Conservation (phyloP, 768 basidiomycete species). For the Butyriboletus loyo region DNA sequence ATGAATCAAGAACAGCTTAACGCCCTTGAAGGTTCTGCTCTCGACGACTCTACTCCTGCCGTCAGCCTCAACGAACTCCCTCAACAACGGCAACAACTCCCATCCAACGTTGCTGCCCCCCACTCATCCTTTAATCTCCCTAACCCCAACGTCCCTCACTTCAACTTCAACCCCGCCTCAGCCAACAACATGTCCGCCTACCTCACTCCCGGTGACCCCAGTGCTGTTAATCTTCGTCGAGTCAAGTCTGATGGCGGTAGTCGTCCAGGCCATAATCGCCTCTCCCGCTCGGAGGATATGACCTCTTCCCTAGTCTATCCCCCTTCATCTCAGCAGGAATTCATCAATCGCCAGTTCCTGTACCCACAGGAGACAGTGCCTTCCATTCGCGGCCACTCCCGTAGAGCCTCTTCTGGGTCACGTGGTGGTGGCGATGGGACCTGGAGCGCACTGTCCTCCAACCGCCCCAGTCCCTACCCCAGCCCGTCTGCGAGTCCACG, state of each 20-base stretch:
- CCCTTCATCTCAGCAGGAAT: conserved; percentile 40
- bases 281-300: conserved; percentile 64
- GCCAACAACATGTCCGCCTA: conserved; percentile 40
- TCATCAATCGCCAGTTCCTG: conserved; percentile 43
- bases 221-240: conserved; percentile 42
- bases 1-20: conserved; percentile 37
- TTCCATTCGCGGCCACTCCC: conserved; percentile 40
- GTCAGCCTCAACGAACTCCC: conserved; percentile 30
- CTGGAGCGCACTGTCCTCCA: conserved; percentile 36
- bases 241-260: conserved; percentile 47
- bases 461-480: conserved; percentile 61
- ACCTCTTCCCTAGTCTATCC: conserved; percentile 30
- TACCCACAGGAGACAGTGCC: conserved; percentile 38
- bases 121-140: conserved; percentile 30
- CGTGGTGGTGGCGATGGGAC: conserved; percentile 27
- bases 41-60: conserved; percentile 36
- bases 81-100: conserved; percentile 25
- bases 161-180: conserved; percentile 32
- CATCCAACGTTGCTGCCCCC: conserved; percentile 22
- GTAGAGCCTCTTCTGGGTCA: conserved; percentile 42
- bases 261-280: conserved; percentile 45
- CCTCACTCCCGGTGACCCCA: conserved; percentile 31
- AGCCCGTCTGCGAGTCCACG: conserved; percentile 66
- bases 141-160: conserved; percentile 27
- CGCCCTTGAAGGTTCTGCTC: conserved; percentile 35